Conservation (phyloP, 352 stramenopile species). For the Globisporangium ultimum region DNA sequence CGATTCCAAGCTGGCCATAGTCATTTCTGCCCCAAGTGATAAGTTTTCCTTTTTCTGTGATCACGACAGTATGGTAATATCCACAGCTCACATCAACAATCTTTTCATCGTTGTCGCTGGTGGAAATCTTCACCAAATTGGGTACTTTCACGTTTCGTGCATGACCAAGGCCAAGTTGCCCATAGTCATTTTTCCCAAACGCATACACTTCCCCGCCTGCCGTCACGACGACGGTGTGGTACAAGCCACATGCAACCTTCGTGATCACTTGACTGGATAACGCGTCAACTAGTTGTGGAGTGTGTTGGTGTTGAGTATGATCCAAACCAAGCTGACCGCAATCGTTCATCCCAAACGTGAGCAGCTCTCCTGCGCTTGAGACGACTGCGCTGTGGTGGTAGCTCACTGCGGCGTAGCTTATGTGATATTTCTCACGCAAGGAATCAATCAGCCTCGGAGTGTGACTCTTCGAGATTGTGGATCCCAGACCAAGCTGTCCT, state of each 20-base stretch:
- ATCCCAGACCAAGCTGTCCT: conserved; percentile 77
- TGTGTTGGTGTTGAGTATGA: conserved; percentile 83
- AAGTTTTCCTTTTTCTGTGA: conserved; percentile 81
- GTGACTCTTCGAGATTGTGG: conserved; percentile 85
- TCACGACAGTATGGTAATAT: conserved; percentile 82
- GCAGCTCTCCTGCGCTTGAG: conserved; percentile 65
- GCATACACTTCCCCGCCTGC: conserved; percentile 74
- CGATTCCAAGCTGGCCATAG: conserved; percentile 84
- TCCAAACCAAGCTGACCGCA: conserved; percentile 82
- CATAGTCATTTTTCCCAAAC: conserved; percentile 88
- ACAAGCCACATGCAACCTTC: conserved; percentile 76
- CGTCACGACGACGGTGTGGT: conserved; percentile 72
- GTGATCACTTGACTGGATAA: conserved; percentile 68
- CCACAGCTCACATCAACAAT: conserved; percentile 74
- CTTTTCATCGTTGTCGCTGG: conserved; percentile 72
- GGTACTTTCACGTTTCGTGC: conserved; percentile 75
- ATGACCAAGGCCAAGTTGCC: conserved; percentile 79
- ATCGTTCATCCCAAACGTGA: conserved; percentile 89
- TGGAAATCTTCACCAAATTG: conserved; percentile 57
- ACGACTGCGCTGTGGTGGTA: conserved; percentile 87
- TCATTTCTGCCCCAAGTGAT: conserved; percentile 86
- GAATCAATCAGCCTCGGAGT: conserved; percentile 80
- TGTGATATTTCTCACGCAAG: conserved; percentile 79
- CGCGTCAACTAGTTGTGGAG: conserved; percentile 70
- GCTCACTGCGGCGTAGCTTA: conserved; percentile 71